Percentiles rank a stretch among this genome's conserved stretches.
Evolutionary conservation across 106 monocot species (phyloP).

Genomic region (Dioscorea zingiberensis): DNA sequence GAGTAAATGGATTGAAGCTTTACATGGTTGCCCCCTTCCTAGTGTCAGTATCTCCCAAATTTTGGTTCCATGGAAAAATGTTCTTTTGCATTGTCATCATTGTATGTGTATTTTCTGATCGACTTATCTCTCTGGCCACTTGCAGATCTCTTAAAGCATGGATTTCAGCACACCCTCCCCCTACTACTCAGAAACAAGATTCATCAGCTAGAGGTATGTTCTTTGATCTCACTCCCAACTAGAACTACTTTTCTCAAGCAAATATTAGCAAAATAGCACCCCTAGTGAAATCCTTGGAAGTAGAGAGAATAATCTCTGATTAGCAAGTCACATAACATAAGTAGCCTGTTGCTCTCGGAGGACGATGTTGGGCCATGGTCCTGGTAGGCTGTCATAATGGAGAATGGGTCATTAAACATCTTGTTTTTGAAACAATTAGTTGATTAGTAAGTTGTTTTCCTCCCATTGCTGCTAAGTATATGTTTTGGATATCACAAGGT

Average conservation of each 20-base stretch:
- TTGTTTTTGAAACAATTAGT: too few relatives aligned
- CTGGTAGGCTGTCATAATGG: too few relatives aligned
- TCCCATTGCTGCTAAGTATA: conserved; percentile 1
- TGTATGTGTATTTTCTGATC: background rate
- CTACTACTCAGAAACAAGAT: conserved; percentile 42
- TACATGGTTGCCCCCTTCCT: conserved; percentile 97
- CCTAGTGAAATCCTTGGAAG: too few relatives aligned
- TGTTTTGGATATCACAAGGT: conserved; percentile 11
- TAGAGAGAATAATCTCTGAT: too few relatives aligned
- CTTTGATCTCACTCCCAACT: background rate
- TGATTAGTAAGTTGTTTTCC: too few relatives aligned
- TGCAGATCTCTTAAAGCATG: conserved; percentile 73
- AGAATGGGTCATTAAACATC: too few relatives aligned
- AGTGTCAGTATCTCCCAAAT: conserved; percentile 39
- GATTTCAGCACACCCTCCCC: conserved; percentile 54
- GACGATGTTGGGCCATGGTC: too few relatives aligned
- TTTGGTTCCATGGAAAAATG: background rate
- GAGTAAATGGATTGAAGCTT: conserved; percentile 82
- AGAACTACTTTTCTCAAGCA: background rate
- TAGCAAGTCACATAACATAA: too few relatives aligned
- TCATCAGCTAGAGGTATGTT: conserved; percentile 52
- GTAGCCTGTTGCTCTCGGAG: too few relatives aligned
- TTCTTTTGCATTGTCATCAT: background rate
- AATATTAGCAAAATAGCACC: too few relatives aligned
- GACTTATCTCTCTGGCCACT: background rate